Evolutionary conservation across 352 stramenopile genomes (phyloP).

Genomic region (Phytopythium sindhum): DNA sequence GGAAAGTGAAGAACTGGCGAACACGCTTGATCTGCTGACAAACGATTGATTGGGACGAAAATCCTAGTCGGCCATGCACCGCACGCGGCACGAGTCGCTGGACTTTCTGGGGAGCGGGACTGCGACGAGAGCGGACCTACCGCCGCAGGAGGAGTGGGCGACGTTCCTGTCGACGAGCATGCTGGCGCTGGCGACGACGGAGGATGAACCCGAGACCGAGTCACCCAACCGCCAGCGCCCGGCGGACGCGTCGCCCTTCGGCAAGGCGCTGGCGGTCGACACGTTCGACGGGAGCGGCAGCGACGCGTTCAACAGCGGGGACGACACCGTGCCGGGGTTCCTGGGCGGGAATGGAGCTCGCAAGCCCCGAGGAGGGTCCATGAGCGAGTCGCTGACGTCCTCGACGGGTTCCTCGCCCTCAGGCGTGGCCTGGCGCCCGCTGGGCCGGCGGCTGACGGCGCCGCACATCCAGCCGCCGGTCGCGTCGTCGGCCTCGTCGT

Average conservation of each 20-base stretch:
- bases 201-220: slow-evolving; percentile 16
- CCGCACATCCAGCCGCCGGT: slow-evolving; percentile 5
- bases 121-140: slow-evolving; percentile 2
- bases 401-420: slow-evolving; percentile 32
- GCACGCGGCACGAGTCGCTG: slow-evolving; percentile 58
- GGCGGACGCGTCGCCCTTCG: slow-evolving; percentile 12
- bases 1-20: too few species aligned
- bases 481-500: slow-evolving; percentile 13
- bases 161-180: slow-evolving; percentile 66
- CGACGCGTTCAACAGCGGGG: slow-evolving; percentile 6
- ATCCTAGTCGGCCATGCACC: slow-evolving; percentile 43
- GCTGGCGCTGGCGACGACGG: slow-evolving; percentile 42
- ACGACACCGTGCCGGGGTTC: not conserved
- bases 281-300: slow-evolving; percentile 2
- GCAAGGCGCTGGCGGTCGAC: slow-evolving; percentile 1
- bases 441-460: slow-evolving; percentile 41
- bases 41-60: too few species aligned
- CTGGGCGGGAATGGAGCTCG: not conserved
- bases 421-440: slow-evolving; percentile 38
- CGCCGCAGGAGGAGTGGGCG: slow-evolving; percentile 51
- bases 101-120: slow-evolving; percentile 31
- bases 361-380: slow-evolving; percentile 43
- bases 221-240: slow-evolving; percentile 14
- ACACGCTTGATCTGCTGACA: too few species aligned
- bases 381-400: slow-evolving; percentile 33